Conservation (phyloP, 2,329 filamentous ascomycete species). For the Exophiala sp. region DNA sequence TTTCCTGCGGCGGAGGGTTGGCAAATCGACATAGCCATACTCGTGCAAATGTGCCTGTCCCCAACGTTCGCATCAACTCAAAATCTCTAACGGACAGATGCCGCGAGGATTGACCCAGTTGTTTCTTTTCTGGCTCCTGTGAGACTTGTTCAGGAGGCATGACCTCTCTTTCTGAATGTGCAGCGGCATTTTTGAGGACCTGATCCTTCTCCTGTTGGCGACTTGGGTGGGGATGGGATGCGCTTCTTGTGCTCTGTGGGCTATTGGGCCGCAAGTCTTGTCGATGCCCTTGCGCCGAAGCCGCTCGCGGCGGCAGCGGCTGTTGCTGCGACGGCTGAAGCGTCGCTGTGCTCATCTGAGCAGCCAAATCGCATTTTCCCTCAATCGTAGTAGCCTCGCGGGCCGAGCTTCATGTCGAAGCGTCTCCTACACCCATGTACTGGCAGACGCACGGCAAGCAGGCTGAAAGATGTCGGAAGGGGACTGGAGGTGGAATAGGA, state of each 20-base stretch:
- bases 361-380: conserved; percentile 25
- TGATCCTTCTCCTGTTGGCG: conserved; percentile 26
- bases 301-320: conserved; percentile 25
- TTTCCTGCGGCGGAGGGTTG: conserved; percentile 34
- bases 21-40: conserved; percentile 48
- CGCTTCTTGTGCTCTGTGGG: conserved; percentile 26
- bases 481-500: background rate
- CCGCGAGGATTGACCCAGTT: conserved; percentile 37
- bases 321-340: conserved; percentile 29
- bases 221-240: conserved; percentile 27
- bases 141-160: conserved; percentile 33
- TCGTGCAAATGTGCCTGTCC: conserved; percentile 49
- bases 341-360: conserved; percentile 29
- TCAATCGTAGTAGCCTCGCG: conserved; percentile 28
- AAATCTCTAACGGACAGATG: conserved; percentile 44
- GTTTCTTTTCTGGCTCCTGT: conserved; percentile 37
- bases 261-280: conserved; percentile 24
- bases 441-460: background rate
- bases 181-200: conserved; percentile 21
- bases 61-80: conserved; percentile 46
- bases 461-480: no score
- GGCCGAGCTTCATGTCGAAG: conserved; percentile 27
- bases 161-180: conserved; percentile 9
- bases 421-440: conserved; percentile 10
- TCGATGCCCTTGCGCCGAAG: conserved; percentile 29